phyloP scores from a whole-genome alignment of 2,329 filamentous ascomycete species.

The Pseudogymnoascus sp. region DNA sequence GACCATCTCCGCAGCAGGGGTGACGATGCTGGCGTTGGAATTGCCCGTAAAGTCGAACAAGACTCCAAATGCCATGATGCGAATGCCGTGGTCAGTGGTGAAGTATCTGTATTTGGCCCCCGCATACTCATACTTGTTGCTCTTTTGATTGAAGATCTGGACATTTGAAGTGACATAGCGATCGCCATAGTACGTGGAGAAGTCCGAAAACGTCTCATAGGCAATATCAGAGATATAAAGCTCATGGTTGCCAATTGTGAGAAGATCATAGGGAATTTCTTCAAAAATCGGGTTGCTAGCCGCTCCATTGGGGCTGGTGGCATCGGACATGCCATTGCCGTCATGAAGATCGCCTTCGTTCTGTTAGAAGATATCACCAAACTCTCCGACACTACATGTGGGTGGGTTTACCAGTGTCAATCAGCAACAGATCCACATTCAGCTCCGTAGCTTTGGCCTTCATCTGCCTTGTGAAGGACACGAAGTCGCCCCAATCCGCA shows the following conservation, averaged over 20 bases:
- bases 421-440: slow-evolving; percentile 78
- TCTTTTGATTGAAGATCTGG: slow-evolving; percentile 58
- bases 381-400: background rate
- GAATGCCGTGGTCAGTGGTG: slow-evolving; percentile 77
- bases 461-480: slow-evolving; percentile 84
- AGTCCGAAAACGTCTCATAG: slow-evolving; percentile 68
- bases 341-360: slow-evolving; percentile 72
- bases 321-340: slow-evolving; percentile 91
- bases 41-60: slow-evolving; percentile 90
- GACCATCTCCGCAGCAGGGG: slow-evolving; percentile 70
- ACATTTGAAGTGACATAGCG: slow-evolving; percentile 88
- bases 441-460: slow-evolving; percentile 68
- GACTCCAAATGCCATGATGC: slow-evolving; percentile 85
- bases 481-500: slow-evolving; percentile 96
- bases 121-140: slow-evolving; percentile 63
- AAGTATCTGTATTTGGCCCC: slow-evolving; percentile 80
- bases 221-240: slow-evolving; percentile 77
- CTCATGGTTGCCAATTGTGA: slow-evolving; percentile 91
- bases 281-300: slow-evolving; percentile 85
- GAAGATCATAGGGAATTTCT: slow-evolving; percentile 73
- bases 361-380: background rate
- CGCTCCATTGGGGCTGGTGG: slow-evolving; percentile 75
- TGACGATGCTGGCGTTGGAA: slow-evolving; percentile 82
- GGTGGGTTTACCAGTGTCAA: slow-evolving; percentile 57
- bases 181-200: slow-evolving; percentile 73